These are phyloP conservation scores for Hydnomerulius pinastri DNA, from an alignment of 768 basidiomycete genomes.

Conservation along the genomic window DNA sequence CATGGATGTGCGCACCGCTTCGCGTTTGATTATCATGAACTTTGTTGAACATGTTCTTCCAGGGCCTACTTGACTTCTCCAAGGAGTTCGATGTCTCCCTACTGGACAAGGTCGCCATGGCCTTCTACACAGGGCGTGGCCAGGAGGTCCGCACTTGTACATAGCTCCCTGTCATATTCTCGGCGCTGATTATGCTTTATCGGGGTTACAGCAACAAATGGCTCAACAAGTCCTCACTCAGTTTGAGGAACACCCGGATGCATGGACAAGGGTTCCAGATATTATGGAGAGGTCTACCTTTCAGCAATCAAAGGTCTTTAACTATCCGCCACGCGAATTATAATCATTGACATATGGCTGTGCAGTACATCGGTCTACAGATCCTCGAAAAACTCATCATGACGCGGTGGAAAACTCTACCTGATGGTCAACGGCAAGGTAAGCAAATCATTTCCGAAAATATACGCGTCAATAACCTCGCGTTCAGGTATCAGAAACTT, in stretches of 20 bases:
- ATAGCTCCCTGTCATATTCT: slow-evolving; percentile 3
- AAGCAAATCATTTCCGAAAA: slow-evolving; percentile 5
- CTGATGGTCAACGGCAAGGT: slow-evolving; percentile 93
- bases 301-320: slow-evolving; percentile 78
- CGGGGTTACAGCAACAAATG: slow-evolving; percentile 76
- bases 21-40: neutral
- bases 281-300: slow-evolving; percentile 85
- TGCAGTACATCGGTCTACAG: slow-evolving; percentile 92
- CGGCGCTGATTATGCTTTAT: slow-evolving; percentile 9
- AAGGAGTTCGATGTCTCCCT: slow-evolving; percentile 91
- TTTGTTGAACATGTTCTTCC: slow-evolving; percentile 7
- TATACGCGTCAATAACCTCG: slow-evolving; percentile 12
- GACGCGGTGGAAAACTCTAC: slow-evolving; percentile 95
- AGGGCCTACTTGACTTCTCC: slow-evolving; percentile 93
- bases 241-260: slow-evolving; percentile 93
- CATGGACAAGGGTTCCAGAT: slow-evolving; percentile 96
- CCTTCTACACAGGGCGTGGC: slow-evolving; percentile 86
- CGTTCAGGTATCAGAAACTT: slow-evolving; percentile 90
- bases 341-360: slow-evolving; percentile 14
- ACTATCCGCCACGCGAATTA: neutral
- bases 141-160: slow-evolving; percentile 61
- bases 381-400: slow-evolving; percentile 94
- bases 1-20: slow-evolving; percentile 39
- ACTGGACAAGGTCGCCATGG: slow-evolving; percentile 91
- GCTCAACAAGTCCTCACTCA: slow-evolving; percentile 95